Base-by-base conservation (phyloP, 768 basidiomycete genomes). In the Lentinula aciculospora region DNA sequence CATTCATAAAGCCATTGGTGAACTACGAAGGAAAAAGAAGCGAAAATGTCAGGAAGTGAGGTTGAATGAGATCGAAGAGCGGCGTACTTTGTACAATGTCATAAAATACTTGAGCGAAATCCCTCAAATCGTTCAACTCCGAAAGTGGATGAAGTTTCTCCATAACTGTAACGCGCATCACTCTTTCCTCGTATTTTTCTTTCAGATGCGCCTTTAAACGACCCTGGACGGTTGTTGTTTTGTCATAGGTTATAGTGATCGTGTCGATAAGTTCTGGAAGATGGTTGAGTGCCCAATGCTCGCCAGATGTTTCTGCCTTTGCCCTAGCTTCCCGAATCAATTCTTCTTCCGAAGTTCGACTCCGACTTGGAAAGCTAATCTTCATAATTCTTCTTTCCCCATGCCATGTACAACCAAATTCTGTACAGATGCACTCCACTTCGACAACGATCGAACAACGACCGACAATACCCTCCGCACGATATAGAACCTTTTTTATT, bases 1-100 rank as follows among this genome's bases (percentile, higher is more conserved):
- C 58, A 15, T 44, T 62, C 50, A 34, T 57, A 61, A 8, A 57
- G 39, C 55, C 31, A 36, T 42, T 40, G 44, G 32, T 62, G 51
- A 19, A 32, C 61, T 62, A 44, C n/a, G 21, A 46, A 37, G 37
- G 10, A 13, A 12, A 17, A 48, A 7, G 21, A 39, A n/a, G n/a
- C 8, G 21, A 39, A 13, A n/a, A n/a, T n/a, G n/a, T n/a, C 28
- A 37, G 7, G 7, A 5, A 40, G 13, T 13, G 15, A 44, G 8
- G 7, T 10, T 19, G 2, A 29, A 15, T 15, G 7, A 9, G 23
- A n/a, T 4, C 46, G 21, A 25, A 36, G 15, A 53, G 12, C 13
- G 7, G 25, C 50, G 37, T 8, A 53, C 50, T 39, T 53, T 53
- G 34, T 0, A 53, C 2, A 21, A 53, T 27, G 36, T 53, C 50